phyloP scores from a whole-genome alignment of 2,329 filamentous ascomycete genomes.

The Truncatella angustata region DNA sequence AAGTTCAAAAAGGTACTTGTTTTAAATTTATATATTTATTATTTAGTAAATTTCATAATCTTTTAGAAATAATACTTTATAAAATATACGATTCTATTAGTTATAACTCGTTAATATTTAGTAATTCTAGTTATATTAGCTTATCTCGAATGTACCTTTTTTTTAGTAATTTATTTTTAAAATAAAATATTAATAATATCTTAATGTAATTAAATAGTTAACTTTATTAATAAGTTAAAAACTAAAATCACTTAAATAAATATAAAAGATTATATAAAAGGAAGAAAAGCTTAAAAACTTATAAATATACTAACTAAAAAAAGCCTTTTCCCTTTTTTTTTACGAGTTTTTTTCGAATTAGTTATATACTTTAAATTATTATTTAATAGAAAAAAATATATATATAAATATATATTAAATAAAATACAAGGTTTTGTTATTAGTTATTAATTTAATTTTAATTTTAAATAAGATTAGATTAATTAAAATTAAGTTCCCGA shows the following conservation, averaged over 20 bases:
- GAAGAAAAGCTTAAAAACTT: not conserved
- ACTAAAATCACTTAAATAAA: not conserved
- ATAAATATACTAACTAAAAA: not conserved
- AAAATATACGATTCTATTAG: too few species aligned
- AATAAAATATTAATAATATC: not conserved
- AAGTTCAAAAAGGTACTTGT: too few species aligned
- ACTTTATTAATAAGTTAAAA: not conserved
- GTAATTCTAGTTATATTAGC: too few species aligned
- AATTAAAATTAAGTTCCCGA: not conserved
- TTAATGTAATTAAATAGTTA: too few species aligned
- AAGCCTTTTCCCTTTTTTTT: too few species aligned
- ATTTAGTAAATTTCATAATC: too few species aligned
- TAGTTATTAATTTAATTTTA: not conserved
- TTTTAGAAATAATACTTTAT: too few species aligned
- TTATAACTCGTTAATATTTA: too few species aligned
- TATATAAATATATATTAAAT: not conserved
- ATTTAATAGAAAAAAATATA: not conserved
- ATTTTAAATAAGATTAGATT: not conserved
- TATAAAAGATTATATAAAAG: not conserved
- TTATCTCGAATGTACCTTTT: too few species aligned
- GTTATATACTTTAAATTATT: slow-evolving; percentile 3
- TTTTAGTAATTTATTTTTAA: too few species aligned
- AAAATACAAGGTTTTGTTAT: too few species aligned
- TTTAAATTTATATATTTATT: too few species aligned
- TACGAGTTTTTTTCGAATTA: not conserved